These are phyloP conservation scores for Sclerotinia sclerotiorum DNA, from an alignment of 2,329 filamentous ascomycete species.

Conservation along the genomic window DNA sequence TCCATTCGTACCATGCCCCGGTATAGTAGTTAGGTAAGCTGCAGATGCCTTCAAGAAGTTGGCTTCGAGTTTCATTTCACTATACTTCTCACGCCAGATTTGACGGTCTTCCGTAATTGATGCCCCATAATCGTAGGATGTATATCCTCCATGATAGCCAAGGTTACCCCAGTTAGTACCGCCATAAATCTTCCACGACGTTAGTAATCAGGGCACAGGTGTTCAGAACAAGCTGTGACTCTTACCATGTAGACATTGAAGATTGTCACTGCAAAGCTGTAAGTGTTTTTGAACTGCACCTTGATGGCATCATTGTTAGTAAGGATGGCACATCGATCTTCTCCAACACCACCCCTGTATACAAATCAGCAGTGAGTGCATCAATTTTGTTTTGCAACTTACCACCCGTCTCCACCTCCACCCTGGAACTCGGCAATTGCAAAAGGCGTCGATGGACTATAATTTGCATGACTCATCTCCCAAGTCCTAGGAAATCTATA, in stretches of 20 bases:
- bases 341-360: constrained; percentile 59
- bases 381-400: background rate
- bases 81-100: constrained; percentile 29
- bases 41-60: constrained; percentile 30
- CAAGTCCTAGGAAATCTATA: constrained; percentile 57
- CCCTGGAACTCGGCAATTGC: constrained; percentile 65
- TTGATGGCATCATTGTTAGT: constrained; percentile 73
- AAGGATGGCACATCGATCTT: constrained; percentile 63
- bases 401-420: constrained; percentile 70
- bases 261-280: constrained; percentile 64
- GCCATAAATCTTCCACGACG: constrained; percentile 50
- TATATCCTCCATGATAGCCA: constrained; percentile 63
- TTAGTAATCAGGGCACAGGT: constrained; percentile 44
- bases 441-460: constrained; percentile 66
- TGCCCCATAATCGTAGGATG: constrained; percentile 49
- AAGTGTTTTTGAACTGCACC: constrained; percentile 77
- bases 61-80: constrained; percentile 31
- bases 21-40: constrained; percentile 48
- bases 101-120: constrained; percentile 28
- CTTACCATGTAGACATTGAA: constrained; percentile 74
- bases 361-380: background rate
- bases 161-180: constrained; percentile 84
- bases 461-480: constrained; percentile 52
- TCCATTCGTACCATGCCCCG: constrained; percentile 46
- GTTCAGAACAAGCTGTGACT: background rate